Base-by-base conservation (phyloP, 495 filamentous ascomycete species). In the Margaritispora aquatica region DNA sequence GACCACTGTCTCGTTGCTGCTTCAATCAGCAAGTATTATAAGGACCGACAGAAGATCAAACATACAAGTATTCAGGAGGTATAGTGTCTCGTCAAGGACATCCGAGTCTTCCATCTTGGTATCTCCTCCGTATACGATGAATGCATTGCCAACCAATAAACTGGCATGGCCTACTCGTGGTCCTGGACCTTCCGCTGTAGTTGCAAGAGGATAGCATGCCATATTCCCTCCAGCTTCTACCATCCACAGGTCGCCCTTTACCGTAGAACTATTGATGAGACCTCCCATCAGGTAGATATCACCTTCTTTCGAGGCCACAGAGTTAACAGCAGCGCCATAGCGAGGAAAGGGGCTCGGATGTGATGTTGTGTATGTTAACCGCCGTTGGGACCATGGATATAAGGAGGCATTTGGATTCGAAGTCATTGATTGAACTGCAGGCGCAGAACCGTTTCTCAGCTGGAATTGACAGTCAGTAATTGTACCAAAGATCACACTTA, bases 281-380 rank as follows among this genome's bases (percentile, higher is more conserved):
- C 95, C 95, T 46, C 95, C 95, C 93, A 99, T 97, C 65, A 99
- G 80, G 66, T 97, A 99, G 50, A 99, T 88, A 67, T 95, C 89
- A 49, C 95, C 95, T 73, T 99, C 95, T 71, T 97, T 97, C 8
- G 92, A 96, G 19, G 92, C 85, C 15, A 88, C 79, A 0, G 92
- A 81, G 71, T 97, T 99, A 72, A 96, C 92, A 9, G 95, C 95
- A 46, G 95, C 92, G 68, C 95, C 95, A 80, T 97, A 97, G 68
- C 95, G 85, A 10, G 95, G 95, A 69, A 99, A 97, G 1, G 95
- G 94, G 61, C 88, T 92, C 11, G 88, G 81, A 62, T 92, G 87
- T 5, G 86, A 80, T 11, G 89, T 83, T 8, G 89, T 88, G 67
- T 96, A 94, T 52, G 89, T 94, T 24, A 99, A 70, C 29, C 89